Base-by-base conservation (phyloP, 306 rosid genomes). In the Quercus glauca region DNA sequence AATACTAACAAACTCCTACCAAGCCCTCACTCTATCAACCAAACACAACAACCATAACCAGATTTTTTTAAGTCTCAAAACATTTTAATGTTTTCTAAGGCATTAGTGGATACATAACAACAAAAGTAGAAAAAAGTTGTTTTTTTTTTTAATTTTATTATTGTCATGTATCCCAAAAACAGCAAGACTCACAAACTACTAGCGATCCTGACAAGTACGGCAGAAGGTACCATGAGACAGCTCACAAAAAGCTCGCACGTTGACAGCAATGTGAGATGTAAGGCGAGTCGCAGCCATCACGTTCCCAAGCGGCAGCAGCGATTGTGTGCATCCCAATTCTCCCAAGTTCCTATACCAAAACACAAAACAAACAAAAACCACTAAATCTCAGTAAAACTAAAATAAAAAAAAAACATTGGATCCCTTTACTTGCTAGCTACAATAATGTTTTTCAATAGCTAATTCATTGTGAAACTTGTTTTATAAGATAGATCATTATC, bases 131-230 rank as follows among this genome's bases (percentile, higher is more conserved):
- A 73, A 0, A 78, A 55, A 49, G 53, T 49, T 10, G 5, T 49
- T 49, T 49, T 45, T 41, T 23, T 23, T 45, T 11, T 4, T 4
- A 14, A 78, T 78, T 84, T 76, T 73, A 78, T 17, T 72, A 82
- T 79, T n/a, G 61, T 73, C 73, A 68, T 59, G 83, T 37, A 65
- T 84, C 96, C 98, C 91, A 89, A 86, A 86, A 87, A 87, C 85
- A 84, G 90, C 89, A 93, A 90, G 94, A 91, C 99, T 96, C 99
- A 93, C 97, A 90, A 96, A 96, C 89, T 88, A 96, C 83, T 96
- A 91, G 99, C 98, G 97, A 96, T 91, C 98, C 84, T 87, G 98
- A 96, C 96, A 93, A 93, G 99, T 78, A 80, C 96, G 96, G 86
- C 91, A 82, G 94, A 96, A 90, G 97, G 93, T 96, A 91, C 99